Evolutionary conservation across 2,329 filamentous ascomycete genomes (phyloP).

Genomic region (Geosmithia flava): DNA sequence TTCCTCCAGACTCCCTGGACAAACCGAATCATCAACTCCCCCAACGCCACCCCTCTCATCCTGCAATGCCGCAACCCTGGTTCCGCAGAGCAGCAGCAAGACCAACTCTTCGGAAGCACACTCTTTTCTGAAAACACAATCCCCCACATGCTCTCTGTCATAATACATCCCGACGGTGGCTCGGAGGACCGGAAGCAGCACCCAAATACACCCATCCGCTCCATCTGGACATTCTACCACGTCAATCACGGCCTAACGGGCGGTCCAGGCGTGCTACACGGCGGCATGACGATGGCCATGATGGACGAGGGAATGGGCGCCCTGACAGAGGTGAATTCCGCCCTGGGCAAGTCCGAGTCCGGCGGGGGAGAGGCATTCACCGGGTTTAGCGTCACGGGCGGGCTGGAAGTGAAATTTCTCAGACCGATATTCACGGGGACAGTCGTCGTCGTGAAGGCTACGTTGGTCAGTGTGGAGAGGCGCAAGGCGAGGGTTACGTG

Average conservation of each 20-base stretch:
- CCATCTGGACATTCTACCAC: conserved; percentile 16
- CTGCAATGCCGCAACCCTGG: conserved; percentile 18
- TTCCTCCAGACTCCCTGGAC: conserved; percentile 24
- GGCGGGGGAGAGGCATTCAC: conserved; percentile 12
- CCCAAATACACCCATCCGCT: conserved; percentile 9
- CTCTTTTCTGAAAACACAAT: conserved; percentile 15
- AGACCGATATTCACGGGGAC: conserved; percentile 15
- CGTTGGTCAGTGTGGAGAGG: conserved; percentile 17
- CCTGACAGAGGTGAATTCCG: conserved; percentile 21
- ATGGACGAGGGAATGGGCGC: conserved; percentile 23
- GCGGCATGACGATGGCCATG: conserved; percentile 20
- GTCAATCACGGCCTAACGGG: conserved; percentile 20
- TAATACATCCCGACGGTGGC: conserved; percentile 4
- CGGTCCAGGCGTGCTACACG: conserved; percentile 19
- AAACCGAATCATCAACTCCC: conserved; percentile 12
- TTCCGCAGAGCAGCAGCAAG: conserved; percentile 11
- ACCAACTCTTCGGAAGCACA: conserved; percentile 20
- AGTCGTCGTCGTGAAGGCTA: conserved; percentile 16
- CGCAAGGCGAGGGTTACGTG: conserved; percentile 18
- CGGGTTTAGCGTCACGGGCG: conserved; percentile 18
- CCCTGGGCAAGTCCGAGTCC: conserved; percentile 17
- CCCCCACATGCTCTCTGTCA: conserved; percentile 20
- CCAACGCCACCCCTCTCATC: conserved; percentile 15
- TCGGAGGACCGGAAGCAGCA: background rate
- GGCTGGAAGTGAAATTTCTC: conserved; percentile 19